Base-by-base conservation (phyloP, 2,329 filamentous ascomycete species). In the Beauveria scarabaeidicola region DNA sequence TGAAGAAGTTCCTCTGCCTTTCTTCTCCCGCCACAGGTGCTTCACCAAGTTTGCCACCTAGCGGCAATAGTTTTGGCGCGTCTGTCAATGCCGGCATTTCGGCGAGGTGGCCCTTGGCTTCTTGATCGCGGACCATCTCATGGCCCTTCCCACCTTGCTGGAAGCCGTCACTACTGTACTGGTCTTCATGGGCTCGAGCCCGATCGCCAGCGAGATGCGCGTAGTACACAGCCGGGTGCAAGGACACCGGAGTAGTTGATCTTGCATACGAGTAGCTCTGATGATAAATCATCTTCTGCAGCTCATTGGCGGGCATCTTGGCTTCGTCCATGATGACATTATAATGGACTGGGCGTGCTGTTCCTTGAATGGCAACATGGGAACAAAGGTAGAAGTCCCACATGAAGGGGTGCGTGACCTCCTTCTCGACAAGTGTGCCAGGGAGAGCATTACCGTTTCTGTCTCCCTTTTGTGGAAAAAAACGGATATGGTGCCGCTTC, bases 211-310 rank as follows among this genome's bases (percentile, higher is more conserved):
- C 91, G 63, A 99, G 75, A 73, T 99, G 94, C 0, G 95, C 91
- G 66, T 99, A 99, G 79, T 99, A 99, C 0, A 97, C 88, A 0
- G 94, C 91, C 0, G 94, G 94, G 64, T 86, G 89, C 0, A 94
- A 74, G 0, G 92, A 97, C 0, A 99, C 92, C 0, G 94, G 91
- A 0, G 93, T 97, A 0, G 92, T 97, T 0, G 92, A 94, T 17
- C 94, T 85, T 59, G 88, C 87, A 69, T 96, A 99, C 59, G 96
- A 91, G 73, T 96, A 99, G 48, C 88, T 96, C 63, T 97, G 91
- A 65, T 96, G 88, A 67, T 97, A 97, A 23, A 97, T 88, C 82
- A 97, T 88, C 59, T 87, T 86, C 68, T 96, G 89, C 0, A 99
- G 78, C 2, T 87, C 80, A 46, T 89, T 85, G 0, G 87, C 79